Base-by-base conservation (phyloP, 495 filamentous ascomycete genomes). In the Lasiosphaeria miniovina region DNA sequence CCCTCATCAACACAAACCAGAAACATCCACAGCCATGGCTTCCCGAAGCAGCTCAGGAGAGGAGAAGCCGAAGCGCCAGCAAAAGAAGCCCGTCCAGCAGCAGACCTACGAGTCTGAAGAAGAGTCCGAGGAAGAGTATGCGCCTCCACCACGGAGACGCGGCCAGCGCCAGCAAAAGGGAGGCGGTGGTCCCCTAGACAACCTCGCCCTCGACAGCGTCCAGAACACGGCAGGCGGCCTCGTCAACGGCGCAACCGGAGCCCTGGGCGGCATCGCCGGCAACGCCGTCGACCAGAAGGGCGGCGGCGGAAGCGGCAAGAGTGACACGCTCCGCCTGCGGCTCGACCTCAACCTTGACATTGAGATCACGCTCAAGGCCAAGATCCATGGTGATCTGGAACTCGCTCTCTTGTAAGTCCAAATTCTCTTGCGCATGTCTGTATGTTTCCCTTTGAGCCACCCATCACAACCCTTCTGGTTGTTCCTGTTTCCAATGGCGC, bases 281-380 rank as follows among this genome's bases (percentile, higher is more conserved):
- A 55, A 46, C 52, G 77, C 69, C 49, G 65, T 71, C 45, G 48
- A 71, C 3, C 57, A 74, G 17, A 59, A 72, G 0, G 81, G 82
- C 6, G 83, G 84, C 31, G 80, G 83, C 45, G 81, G 81, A 38
- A 78, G 82, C 43, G 67, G 57, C 60, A 79, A 76, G 68, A 74
- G 68, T 57, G 86, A 93, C 67, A 88, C 92, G 65, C 69, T 96
- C 57, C 74, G 86, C 58, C 68, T 96, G 68, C 77, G 91, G 55
- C 74, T 96, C 57, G 91, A 96, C 68, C 72, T 96, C 52, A 95
- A 96, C 71, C 75, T 96, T 54, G 92, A 96, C 67, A 84, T 96
- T 65, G 89, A 95, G 79, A 86, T 96, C 46, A 88, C 91, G 59
- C 80, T 96, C 36, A 95, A 96, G 82, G 92, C 92, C 31, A 93